Percentiles rank a stretch among this genome's conserved stretches.
Conservation (phyloP, 352 stramenopile species). For the Globisporangium nagaii region DNA sequence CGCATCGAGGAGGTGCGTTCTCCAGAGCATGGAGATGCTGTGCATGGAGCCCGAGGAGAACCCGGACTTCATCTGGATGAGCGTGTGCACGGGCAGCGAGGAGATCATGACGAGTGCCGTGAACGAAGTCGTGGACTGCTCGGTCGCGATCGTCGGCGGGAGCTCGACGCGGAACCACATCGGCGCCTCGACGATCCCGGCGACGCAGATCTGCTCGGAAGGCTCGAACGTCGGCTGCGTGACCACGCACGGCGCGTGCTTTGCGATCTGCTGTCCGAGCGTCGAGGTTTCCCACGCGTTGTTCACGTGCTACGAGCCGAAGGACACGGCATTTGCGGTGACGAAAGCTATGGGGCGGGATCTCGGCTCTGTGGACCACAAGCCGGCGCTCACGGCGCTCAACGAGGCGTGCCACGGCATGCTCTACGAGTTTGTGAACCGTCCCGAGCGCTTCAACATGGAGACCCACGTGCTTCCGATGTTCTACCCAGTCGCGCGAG, state of each 20-base stretch:
- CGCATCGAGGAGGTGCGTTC: slow-evolving; percentile 48
- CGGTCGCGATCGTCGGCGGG: slow-evolving; percentile 58
- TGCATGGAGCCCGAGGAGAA: slow-evolving; percentile 70
- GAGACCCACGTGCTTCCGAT: slow-evolving; percentile 59
- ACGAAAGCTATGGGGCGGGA: slow-evolving; percentile 58
- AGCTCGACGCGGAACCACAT: slow-evolving; percentile 29
- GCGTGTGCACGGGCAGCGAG: slow-evolving; percentile 46
- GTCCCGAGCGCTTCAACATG: slow-evolving; percentile 59
- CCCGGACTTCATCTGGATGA: slow-evolving; percentile 79
- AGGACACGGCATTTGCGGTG: slow-evolving; percentile 59
- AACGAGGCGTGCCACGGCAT: slow-evolving; percentile 76
- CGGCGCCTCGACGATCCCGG: slow-evolving; percentile 13
- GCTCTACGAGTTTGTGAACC: slow-evolving; percentile 53
- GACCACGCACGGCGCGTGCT: slow-evolving; percentile 61
- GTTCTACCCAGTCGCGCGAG: slow-evolving; percentile 68
- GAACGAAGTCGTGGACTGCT: slow-evolving; percentile 74
- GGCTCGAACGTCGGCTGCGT: slow-evolving; percentile 52
- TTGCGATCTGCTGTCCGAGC: slow-evolving; percentile 74
- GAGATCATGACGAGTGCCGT: slow-evolving; percentile 58
- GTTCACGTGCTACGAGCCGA: slow-evolving; percentile 83
- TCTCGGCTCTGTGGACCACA: slow-evolving; percentile 60
- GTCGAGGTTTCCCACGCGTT: slow-evolving; percentile 72
- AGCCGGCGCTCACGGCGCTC: slow-evolving; percentile 62
- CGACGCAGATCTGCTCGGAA: slow-evolving; percentile 77
- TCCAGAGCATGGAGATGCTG: slow-evolving; percentile 65